Evolutionary conservation across 140 eudicot species (phyloP).

Genomic region (Cichorium intybus): DNA sequence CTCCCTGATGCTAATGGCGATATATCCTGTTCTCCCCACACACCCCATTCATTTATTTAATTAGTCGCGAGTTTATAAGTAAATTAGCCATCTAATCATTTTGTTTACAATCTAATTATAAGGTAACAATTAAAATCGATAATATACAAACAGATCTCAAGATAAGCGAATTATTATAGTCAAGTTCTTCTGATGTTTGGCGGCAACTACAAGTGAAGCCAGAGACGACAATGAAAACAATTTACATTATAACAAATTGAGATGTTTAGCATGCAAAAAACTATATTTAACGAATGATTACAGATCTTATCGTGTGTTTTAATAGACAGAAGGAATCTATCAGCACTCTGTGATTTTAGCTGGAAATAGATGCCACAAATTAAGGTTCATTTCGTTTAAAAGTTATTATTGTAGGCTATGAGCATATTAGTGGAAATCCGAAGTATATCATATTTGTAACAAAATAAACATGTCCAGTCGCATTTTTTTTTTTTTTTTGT

Average conservation of each 20-base stretch:
- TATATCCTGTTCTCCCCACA: slow-evolving; percentile 52
- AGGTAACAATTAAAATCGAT: not conserved
- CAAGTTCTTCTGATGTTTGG: not conserved
- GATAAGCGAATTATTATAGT: not conserved
- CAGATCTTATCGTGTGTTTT: not conserved
- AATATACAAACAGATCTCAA: not conserved
- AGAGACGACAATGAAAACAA: too few species aligned
- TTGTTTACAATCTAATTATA: not conserved
- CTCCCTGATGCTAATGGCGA: slow-evolving; percentile 97
- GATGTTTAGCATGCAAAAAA: too few species aligned
- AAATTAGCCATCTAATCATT: not conserved
- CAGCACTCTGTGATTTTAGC: not conserved
- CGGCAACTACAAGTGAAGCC: not conserved
- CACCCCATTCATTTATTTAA: not conserved
- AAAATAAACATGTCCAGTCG: not conserved
- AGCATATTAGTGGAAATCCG: too few species aligned
- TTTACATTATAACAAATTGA: too few species aligned
- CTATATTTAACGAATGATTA: too few species aligned
- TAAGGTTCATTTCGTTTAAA: too few species aligned
- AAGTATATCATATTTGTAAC: too few species aligned
- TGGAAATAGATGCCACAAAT: not conserved
- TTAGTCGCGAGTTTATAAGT: not conserved
- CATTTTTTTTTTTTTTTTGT: not conserved
- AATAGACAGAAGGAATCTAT: not conserved
- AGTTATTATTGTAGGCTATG: too few species aligned